Evolutionary conservation across 2,329 filamentous ascomycete genomes (phyloP), one percentile per base, ranked within the genome.

Genomic region (Beauveria bassiana): DNA sequence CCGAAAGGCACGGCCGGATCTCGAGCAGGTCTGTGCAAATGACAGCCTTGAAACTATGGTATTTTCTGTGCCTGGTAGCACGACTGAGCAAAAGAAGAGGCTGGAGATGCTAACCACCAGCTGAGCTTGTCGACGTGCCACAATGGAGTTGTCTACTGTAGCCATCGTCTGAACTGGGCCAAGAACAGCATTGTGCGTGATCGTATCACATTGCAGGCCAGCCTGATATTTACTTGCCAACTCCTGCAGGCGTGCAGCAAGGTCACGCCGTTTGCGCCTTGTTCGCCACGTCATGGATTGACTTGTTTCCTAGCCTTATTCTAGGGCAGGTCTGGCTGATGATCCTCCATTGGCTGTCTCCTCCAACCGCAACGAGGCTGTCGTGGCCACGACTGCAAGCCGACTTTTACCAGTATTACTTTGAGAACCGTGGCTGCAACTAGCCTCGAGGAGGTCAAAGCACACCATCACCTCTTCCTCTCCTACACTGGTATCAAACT

Each of bases 361-460:
- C 12, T 28, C 42, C 46, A 51, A 42, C 31, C 34, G 28, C 47
- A 52, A 45, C 38, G 57, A 31, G 45, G 57, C 47, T n/a, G 10
- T 43, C 31, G 28, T 24, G 24, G 38, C 57, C 57, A 51, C 56
- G 34, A 12, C 46, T 42, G 16, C 10, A 22, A 24, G 6, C 10
- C 24, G 6, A 22, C 14, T 22, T 45, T 26, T 31, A 31, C 28
- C 28, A 31, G 9, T 31, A 12, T 49, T 52, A 12, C 22, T 59
- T 52, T 59, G 34, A 59, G 47, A 9, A 52, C 42, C 52, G 26
- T 51, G 38, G n/a, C 43, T 34, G 26, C 16, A 49, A 16, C 45
- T 59, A 59, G 47, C 34, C 47, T 59, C 47, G n/a, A 52, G 38
- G 34, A 34, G 56, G 56, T 59, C 56, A 43, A 59, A 59, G 57